A percentile compares a stretch with the other conserved stretches of the same genome.
Evolutionary conservation across 495 filamentous ascomycete genomes (phyloP).

Genomic region (Aspergillus bridgeri): DNA sequence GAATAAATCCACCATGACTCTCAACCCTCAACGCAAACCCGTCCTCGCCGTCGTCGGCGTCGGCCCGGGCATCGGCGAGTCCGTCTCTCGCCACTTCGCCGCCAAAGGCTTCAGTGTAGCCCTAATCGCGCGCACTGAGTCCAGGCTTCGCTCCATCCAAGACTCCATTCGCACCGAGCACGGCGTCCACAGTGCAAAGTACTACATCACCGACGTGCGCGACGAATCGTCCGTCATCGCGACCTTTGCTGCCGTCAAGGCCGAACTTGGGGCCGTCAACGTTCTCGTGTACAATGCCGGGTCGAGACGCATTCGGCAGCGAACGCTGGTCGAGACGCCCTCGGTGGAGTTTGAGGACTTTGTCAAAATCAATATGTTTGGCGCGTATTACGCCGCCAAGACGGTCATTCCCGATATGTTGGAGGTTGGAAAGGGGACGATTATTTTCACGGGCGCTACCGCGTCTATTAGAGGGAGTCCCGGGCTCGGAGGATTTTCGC

Average conservation of each 20-base stretch:
- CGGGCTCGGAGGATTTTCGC: constrained; percentile 26
- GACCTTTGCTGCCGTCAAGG: constrained; percentile 20
- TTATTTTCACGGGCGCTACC: constrained; percentile 31
- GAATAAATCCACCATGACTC: constrained; percentile 16
- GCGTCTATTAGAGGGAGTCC: constrained; percentile 24
- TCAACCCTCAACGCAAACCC: constrained; percentile 18
- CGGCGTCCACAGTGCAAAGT: constrained; percentile 14
- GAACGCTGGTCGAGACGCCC: constrained; percentile 24
- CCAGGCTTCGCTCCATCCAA: constrained; percentile 21
- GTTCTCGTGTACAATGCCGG: constrained; percentile 33
- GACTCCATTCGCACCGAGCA: constrained; percentile 16
- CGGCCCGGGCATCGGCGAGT: constrained; percentile 31
- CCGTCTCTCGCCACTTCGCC: constrained; percentile 29
- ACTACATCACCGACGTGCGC: constrained; percentile 27
- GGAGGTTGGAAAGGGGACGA: constrained; percentile 19
- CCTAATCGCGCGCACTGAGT: constrained; percentile 28
- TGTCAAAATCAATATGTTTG: constrained; percentile 30
- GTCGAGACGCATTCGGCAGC: constrained; percentile 22
- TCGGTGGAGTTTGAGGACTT: constrained; percentile 29
- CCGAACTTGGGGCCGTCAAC: constrained; percentile 22
- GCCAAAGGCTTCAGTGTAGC: constrained; percentile 24
- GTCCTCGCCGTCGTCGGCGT: constrained; percentile 31
- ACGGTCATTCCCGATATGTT: constrained; percentile 30
- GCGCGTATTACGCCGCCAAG: constrained; percentile 27
- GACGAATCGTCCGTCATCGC: constrained; percentile 16